Percentiles rank a stretch among this genome's conserved stretches.
These are phyloP conservation scores for Mycena belliarum DNA, from an alignment of 768 basidiomycete genomes.

Conservation along the genomic window DNA sequence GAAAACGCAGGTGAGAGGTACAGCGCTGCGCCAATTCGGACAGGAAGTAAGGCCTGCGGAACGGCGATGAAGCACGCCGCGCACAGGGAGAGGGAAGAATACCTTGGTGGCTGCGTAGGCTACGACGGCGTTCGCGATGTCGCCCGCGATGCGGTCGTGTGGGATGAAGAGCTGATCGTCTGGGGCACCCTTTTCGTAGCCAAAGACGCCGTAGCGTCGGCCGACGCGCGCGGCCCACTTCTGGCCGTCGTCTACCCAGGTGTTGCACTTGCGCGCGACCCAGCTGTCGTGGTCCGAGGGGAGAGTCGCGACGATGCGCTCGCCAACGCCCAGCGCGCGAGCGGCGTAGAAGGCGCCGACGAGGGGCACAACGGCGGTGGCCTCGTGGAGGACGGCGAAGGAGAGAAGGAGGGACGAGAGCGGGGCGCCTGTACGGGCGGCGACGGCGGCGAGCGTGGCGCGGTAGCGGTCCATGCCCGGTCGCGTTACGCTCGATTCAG, in stretches of 20 bases:
- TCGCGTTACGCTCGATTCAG: too few species aligned
- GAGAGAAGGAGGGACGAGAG: constrained; percentile 75
- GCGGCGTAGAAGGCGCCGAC: constrained; percentile 73
- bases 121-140: constrained; percentile 79
- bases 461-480: constrained; percentile 42
- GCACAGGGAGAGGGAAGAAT: neutral
- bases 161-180: constrained; percentile 27
- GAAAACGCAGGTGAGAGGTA: constrained; percentile 77
- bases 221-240: constrained; percentile 71
- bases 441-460: constrained; percentile 56
- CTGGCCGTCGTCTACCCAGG: constrained; percentile 81
- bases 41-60: constrained; percentile 67
- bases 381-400: constrained; percentile 82
- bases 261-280: constrained; percentile 43
- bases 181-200: constrained; percentile 57
- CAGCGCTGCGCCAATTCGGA: constrained; percentile 70
- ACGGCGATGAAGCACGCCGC: neutral
- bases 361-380: constrained; percentile 79
- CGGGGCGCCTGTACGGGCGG: constrained; percentile 71
- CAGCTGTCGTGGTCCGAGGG: constrained; percentile 32
- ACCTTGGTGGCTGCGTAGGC: constrained; percentile 85
- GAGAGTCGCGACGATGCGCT: constrained; percentile 48
- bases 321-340: constrained; percentile 67
- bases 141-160: constrained; percentile 58
- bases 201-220: constrained; percentile 77